These are phyloP conservation scores for Ganoderma meredithae DNA, from an alignment of 1,284 basidiomycete genomes.

Conservation along the genomic window DNA sequence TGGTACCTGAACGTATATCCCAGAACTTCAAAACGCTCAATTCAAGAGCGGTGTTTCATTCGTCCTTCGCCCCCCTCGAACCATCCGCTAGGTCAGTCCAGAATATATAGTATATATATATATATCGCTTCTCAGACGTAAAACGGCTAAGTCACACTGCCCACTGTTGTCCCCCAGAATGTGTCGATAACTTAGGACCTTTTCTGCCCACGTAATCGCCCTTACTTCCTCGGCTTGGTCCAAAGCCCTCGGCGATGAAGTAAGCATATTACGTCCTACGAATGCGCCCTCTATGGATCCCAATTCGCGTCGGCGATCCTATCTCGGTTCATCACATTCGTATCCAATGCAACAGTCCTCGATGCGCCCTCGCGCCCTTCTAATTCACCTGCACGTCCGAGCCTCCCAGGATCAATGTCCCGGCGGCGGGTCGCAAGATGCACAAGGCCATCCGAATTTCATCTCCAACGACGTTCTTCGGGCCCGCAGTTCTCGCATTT, in stretches of 20 bases:
- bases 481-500: constrained; percentile 4
- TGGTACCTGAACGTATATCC: not conserved
- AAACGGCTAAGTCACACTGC: not conserved
- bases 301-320: not conserved
- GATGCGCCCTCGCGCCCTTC: not conserved
- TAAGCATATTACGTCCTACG: not conserved
- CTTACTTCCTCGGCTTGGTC: not conserved
- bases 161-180: not conserved
- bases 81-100: not conserved
- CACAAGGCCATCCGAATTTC: not conserved
- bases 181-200: not conserved
- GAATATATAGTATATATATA: not conserved
- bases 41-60: not conserved
- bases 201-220: not conserved
- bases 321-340: not conserved
- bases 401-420: constrained; percentile 5
- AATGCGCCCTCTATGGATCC: not conserved
- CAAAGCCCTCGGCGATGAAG: not conserved
- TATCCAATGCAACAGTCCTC: not conserved
- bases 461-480: not conserved
- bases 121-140: not conserved
- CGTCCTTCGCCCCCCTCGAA: not conserved
- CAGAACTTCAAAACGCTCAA: not conserved
- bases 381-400: constrained; percentile 3
- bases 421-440: not conserved